These are phyloP conservation scores for Epicoccum sorghinum DNA, from an alignment of 2,329 filamentous ascomycete genomes.

Conservation along the genomic window DNA sequence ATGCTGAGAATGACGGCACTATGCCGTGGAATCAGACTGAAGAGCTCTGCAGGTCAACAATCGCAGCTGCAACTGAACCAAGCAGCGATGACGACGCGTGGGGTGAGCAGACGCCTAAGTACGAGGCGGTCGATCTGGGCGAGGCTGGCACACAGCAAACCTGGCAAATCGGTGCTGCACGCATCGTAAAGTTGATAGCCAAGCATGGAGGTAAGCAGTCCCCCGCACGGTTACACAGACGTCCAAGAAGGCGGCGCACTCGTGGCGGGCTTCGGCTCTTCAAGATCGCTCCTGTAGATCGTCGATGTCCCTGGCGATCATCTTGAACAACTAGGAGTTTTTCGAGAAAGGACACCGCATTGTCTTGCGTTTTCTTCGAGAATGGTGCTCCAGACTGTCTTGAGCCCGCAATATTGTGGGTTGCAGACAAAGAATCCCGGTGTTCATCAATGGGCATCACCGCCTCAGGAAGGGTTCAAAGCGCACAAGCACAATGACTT, in stretches of 20 bases:
- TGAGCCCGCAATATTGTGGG: neutral
- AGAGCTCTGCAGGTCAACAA: conserved; percentile 36
- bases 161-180: conserved; percentile 32
- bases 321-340: neutral
- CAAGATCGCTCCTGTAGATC: conserved; percentile 7
- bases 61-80: conserved; percentile 30
- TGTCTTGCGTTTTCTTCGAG: neutral
- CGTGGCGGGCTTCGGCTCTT: conserved; percentile 15
- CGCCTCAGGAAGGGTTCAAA: conserved; percentile 5
- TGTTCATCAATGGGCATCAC: conserved; percentile 4
- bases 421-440: conserved; percentile 3
- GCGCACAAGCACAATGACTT: conserved; percentile 14
- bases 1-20: conserved; percentile 42
- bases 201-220: conserved; percentile 44
- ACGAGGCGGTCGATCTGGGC: conserved; percentile 37
- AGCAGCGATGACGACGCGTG: conserved; percentile 18
- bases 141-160: conserved; percentile 43
- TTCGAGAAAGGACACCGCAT: neutral
- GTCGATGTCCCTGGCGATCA: conserved; percentile 14
- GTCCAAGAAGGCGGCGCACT: conserved; percentile 11
- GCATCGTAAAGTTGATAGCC: conserved; percentile 43
- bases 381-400: neutral
- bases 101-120: conserved; percentile 15
- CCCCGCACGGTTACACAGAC: conserved; percentile 17
- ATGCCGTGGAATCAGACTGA: conserved; percentile 47